Conservation (phyloP, 192 early-diverging fungal genomes). For the Rhizophagus sp. region DNA sequence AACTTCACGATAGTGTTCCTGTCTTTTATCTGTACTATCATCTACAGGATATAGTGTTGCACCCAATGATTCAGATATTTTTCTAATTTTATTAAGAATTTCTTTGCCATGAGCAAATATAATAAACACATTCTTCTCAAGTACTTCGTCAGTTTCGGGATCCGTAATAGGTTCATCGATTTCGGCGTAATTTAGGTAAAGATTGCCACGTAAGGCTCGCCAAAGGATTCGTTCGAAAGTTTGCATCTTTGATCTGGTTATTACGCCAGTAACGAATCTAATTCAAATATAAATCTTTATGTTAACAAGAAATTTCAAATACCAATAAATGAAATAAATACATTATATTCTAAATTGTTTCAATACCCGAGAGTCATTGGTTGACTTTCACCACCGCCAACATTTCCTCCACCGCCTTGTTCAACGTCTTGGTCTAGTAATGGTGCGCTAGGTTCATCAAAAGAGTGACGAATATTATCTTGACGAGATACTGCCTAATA, state of each 20-base stretch:
- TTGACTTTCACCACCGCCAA: background rate
- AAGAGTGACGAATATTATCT: conserved; percentile 47
- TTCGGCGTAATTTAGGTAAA: conserved; percentile 94
- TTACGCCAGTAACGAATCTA: conserved; percentile 95
- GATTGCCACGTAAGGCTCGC: conserved; percentile 95
- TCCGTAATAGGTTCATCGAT: conserved; percentile 95
- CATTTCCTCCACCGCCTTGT: conserved; percentile 26
- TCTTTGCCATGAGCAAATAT: conserved; percentile 97
- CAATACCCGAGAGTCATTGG: no score
- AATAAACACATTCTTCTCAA: conserved; percentile 97
- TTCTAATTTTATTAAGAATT: conserved; percentile 85
- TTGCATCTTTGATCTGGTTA: conserved; percentile 76
- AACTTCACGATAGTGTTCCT: conserved; percentile 78
- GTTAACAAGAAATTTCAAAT: no score
- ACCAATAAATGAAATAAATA: no score
- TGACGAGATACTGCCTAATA: conserved; percentile 43
- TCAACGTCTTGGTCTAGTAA: conserved; percentile 62
- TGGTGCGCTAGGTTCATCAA: conserved; percentile 57
- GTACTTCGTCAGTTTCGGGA: conserved; percentile 81
- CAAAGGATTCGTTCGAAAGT: conserved; percentile 97
- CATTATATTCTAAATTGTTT: no score
- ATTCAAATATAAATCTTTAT: conserved; percentile 17
- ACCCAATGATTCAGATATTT: conserved; percentile 94
- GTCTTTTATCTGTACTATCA: conserved; percentile 78
- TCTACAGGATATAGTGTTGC: conserved; percentile 94